Evolutionary conservation across 2,329 filamentous ascomycete genomes (phyloP).

Genomic region (Fusarium succisae): DNA sequence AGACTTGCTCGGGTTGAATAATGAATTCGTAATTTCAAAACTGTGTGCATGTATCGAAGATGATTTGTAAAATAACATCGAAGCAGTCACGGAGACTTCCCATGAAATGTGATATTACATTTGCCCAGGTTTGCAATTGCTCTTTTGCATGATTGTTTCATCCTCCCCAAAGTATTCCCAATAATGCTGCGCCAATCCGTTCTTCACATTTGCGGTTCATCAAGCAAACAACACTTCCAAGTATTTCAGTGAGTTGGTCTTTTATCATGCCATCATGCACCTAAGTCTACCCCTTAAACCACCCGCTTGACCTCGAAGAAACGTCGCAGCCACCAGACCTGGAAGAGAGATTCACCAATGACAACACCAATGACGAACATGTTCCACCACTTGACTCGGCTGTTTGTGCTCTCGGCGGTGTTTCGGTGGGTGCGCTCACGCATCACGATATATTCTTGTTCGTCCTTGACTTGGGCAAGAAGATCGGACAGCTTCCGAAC

Average conservation of each 20-base stretch:
- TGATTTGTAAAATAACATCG: background rate
- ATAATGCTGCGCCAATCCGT: constrained; percentile 37
- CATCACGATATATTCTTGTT: constrained; percentile 96
- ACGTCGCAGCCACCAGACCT: constrained; percentile 99
- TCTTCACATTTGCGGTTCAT: constrained; percentile 20
- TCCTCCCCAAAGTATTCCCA: constrained; percentile 24
- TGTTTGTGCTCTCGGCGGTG: constrained; percentile 98
- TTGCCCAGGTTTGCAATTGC: constrained; percentile 23
- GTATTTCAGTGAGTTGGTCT: background rate
- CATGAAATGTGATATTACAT: constrained; percentile 36
- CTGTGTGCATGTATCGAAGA: background rate
- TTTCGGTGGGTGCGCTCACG: constrained; percentile 97
- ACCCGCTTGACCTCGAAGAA: constrained; percentile 91
- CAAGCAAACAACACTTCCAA: constrained; percentile 27
- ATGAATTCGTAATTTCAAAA: constrained; percentile 6
- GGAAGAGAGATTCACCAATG: constrained; percentile 92
- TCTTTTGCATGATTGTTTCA: constrained; percentile 27
- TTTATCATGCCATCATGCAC: constrained; percentile 12
- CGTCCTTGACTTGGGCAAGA: constrained; percentile 92
- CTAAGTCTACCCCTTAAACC: constrained; percentile 54
- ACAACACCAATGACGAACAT: constrained; percentile 93
- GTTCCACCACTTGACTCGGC: constrained; percentile 99
- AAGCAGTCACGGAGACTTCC: background rate
- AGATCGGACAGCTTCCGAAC: constrained; percentile 86
- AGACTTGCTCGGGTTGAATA: constrained; percentile 12